Percentiles rank a stretch among this genome's conserved stretches.
phyloP scores from a whole-genome alignment of 306 rosid species.

The Delonix regia region DNA sequence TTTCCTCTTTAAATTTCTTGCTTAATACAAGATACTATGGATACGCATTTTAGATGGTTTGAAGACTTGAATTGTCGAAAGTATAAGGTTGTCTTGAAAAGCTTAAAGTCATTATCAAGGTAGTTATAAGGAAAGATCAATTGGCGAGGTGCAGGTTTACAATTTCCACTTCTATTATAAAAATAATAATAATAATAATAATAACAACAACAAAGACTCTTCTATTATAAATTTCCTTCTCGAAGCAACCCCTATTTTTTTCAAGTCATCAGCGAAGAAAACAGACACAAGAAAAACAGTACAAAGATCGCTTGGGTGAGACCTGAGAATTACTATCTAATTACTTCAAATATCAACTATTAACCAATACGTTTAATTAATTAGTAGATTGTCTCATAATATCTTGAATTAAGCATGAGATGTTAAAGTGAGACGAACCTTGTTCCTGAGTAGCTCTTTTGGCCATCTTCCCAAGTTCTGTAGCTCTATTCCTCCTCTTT shows the following conservation, averaged over 20 bases:
- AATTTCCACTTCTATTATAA: background rate
- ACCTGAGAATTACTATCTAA: background rate
- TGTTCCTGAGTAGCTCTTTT: conserved; percentile 46
- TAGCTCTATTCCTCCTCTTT: conserved; percentile 46
- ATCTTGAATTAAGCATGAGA: conserved; percentile 44
- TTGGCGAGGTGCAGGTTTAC: background rate
- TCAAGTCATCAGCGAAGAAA: background rate
- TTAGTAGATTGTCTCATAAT: conserved; percentile 34
- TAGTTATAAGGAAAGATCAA: background rate
- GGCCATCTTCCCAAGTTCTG: conserved; percentile 43
- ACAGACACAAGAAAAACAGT: background rate
- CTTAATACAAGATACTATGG: background rate
- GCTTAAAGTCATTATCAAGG: background rate
- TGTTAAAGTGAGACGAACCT: conserved; percentile 56
- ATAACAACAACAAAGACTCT: background rate
- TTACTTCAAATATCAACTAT: background rate
- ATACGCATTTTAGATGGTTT: background rate
- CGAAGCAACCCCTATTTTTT: background rate
- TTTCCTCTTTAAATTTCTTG: background rate
- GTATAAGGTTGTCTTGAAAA: background rate
- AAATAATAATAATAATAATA: too few relatives aligned
- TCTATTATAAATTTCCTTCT: background rate
- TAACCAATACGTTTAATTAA: background rate
- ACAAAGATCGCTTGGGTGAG: background rate
- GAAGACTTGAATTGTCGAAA: background rate